Evolutionary conservation across 495 filamentous ascomycete genomes (phyloP), one percentile per base, ranked within the genome.

Genomic region (Penicillium bovifimosum): DNA sequence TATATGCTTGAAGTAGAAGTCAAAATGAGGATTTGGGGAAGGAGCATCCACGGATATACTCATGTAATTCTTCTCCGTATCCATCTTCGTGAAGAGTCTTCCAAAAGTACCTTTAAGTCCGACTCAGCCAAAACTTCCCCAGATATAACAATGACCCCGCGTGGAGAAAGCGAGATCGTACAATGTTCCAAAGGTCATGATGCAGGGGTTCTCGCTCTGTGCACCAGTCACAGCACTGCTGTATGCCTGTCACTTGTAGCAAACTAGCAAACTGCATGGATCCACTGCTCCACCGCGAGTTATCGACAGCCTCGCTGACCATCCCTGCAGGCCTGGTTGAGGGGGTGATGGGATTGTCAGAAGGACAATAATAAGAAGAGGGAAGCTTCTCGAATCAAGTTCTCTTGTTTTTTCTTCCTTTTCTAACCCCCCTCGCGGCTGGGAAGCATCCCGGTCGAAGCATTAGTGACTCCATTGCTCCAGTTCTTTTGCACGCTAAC

Each of bases 401-500:
- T 13, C 33, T 27, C 27, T 27, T 31, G 9, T 18, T 35, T 50
- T 39, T 41, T 41, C 3, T 8, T 13, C 6, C 8, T 7, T 17
- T 24, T 24, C 20, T 24, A 24, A 24, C 9, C 16, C 33, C 33
- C 26, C 20, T 38, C 44, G 42, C 29, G 35, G 36, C 60, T 52
- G 50, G 50, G 41, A 16, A 50, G 39, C 47, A 33, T 57, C 45
- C 47, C 20, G 17, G 17, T 45, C n/a, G 36, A 58, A 42, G 38
- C 41, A 40, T 50, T 40, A 34, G 45, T 54, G 58, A 58, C 52
- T 54, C 42, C 58, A 52, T 57, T 51, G 53, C 60, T 63, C 62
- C 62, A 63, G 51, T 65, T 50, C 46, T 60, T 51, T 55, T 47
- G 54, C 56, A 52, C 65, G 65, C 65, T 68, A 68, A 68, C 65